Evolutionary conservation across 2,329 filamentous ascomycete species (phyloP).

Genomic region (Penicillium sp.): DNA sequence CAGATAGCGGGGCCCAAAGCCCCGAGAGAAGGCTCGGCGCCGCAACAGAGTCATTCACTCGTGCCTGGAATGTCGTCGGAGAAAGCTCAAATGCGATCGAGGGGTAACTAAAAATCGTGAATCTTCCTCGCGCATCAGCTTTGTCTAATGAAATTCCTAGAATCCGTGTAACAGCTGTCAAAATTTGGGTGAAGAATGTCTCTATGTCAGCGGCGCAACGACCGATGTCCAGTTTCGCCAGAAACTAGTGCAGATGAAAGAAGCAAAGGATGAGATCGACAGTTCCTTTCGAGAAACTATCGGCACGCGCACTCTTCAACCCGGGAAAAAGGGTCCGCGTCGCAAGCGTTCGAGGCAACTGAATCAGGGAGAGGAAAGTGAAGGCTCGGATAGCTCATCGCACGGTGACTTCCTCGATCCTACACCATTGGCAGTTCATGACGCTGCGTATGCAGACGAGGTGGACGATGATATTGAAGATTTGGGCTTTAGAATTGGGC

Average conservation of each 20-base stretch:
- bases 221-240: conserved; percentile 7
- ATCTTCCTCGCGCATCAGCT: background rate
- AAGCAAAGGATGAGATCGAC: conserved; percentile 11
- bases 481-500: conserved; percentile 10
- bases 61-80: conserved; percentile 12
- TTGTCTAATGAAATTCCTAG: conserved; percentile 2
- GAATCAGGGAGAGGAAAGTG: background rate
- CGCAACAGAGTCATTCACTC: conserved; percentile 10
- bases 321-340: background rate
- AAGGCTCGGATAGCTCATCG: background rate
- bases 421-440: conserved; percentile 9
- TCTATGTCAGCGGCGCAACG: conserved; percentile 4
- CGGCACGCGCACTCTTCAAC: background rate
- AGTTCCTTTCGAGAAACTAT: conserved; percentile 3
- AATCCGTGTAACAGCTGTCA: conserved; percentile 4
- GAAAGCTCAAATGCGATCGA: conserved; percentile 15
- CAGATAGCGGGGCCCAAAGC: background rate
- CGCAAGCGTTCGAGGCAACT: background rate
- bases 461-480: conserved; percentile 12
- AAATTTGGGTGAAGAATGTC: background rate
- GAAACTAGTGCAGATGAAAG: conserved; percentile 10
- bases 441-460: conserved; percentile 12
- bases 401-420: conserved; percentile 7
- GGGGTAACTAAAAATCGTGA: background rate
- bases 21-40: conserved; percentile 3